Evolutionary conservation across 164 flowering plant species (phyloP).

Genomic region (Stephania japonica): DNA sequence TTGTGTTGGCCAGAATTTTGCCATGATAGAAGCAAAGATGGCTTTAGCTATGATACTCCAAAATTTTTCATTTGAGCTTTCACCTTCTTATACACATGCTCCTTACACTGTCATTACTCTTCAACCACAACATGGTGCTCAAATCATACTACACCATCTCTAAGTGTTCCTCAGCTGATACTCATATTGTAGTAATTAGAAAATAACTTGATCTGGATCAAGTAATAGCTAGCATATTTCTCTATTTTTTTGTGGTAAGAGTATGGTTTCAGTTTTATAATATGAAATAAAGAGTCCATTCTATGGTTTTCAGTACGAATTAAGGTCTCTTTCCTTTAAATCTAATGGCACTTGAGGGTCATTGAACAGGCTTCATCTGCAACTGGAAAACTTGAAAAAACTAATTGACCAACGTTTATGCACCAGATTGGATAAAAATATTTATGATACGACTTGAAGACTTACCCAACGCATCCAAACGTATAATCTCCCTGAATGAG

Average conservation of each 20-base stretch:
- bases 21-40: slow-evolving; percentile 17
- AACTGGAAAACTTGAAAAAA: too few relatives aligned
- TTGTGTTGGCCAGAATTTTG: slow-evolving; percentile 23
- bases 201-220: neutral
- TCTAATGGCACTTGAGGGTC: too few relatives aligned
- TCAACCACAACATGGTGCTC: slow-evolving; percentile 40
- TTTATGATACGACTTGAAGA: too few relatives aligned
- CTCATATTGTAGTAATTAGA: neutral
- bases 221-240: neutral
- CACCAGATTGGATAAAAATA: too few relatives aligned
- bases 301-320: neutral
- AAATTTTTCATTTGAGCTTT: slow-evolving; percentile 28
- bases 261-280: neutral
- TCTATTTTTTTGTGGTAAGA: neutral
- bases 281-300: neutral
- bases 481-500: too few relatives aligned
- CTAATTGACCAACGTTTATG: too few relatives aligned
- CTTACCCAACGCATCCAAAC: too few relatives aligned
- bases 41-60: slow-evolving; percentile 19
- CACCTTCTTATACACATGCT: slow-evolving; percentile 31
- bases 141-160: slow-evolving; percentile 24
- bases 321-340: too few relatives aligned
- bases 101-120: slow-evolving; percentile 20
- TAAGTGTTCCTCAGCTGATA: slow-evolving; percentile 3
- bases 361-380: too few relatives aligned